phyloP scores from a whole-genome alignment of 164 flowering plant genomes.

The Hamamelis virginiana region DNA sequence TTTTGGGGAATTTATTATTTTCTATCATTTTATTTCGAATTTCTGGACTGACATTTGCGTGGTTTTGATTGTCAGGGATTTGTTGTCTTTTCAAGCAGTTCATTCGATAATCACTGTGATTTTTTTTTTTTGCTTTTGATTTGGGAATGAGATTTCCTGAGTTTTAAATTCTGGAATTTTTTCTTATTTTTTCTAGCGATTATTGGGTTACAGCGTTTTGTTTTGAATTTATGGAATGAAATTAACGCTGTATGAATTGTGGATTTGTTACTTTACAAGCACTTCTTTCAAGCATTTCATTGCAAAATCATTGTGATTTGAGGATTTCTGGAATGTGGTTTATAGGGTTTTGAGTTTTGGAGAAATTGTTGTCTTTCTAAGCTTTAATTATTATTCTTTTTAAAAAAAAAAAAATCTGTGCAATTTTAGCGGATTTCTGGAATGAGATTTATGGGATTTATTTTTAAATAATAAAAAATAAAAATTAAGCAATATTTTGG shows the following conservation, averaged over 20 bases:
- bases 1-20: not conserved
- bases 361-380: too few relatives aligned
- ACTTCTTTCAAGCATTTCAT: not conserved
- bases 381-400: too few relatives aligned
- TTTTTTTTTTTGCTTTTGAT: not conserved
- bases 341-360: too few relatives aligned
- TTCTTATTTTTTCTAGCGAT: not conserved
- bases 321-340: too few relatives aligned
- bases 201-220: not conserved
- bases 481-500: too few relatives aligned
- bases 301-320: too few relatives aligned
- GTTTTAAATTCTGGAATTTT: not conserved
- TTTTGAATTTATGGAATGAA: not conserved
- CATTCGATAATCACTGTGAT: not conserved
- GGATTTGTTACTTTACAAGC: not conserved
- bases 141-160: not conserved
- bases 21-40: not conserved
- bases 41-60: not conserved
- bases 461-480: not conserved
- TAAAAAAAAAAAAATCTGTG: too few relatives aligned
- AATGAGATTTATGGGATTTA: not conserved
- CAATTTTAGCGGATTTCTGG: too few relatives aligned
- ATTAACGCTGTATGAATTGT: not conserved
- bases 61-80: constrained; percentile 1
- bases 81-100: not conserved